phyloP scores from a whole-genome alignment of 352 stramenopile species.

The Paralagenidium karlingii region DNA sequence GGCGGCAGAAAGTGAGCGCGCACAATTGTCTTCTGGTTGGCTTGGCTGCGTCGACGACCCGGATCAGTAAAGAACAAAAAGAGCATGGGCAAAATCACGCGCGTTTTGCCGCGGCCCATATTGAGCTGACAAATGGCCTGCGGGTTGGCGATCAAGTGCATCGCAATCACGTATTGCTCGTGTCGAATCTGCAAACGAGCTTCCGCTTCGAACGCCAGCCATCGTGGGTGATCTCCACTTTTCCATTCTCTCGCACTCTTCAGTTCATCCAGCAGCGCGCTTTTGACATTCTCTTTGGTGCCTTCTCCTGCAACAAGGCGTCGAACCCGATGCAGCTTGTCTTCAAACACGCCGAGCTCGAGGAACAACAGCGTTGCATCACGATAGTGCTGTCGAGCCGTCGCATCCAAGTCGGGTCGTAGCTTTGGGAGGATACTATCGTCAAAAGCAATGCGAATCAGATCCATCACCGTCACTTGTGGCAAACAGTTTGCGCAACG shows the following conservation, averaged over 20 bases:
- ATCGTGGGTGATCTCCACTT: conserved; percentile 41
- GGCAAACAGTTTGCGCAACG: conserved; percentile 10
- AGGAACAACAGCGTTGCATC: conserved; percentile 15
- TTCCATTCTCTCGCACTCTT: conserved; percentile 30
- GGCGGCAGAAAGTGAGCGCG: conserved; percentile 47
- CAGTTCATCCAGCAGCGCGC: no score
- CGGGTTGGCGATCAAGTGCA: conserved; percentile 54
- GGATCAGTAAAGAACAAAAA: conserved; percentile 47
- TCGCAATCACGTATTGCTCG: conserved; percentile 64
- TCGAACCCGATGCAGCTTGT: conserved; percentile 50
- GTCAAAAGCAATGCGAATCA: conserved; percentile 26
- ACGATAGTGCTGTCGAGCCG: conserved; percentile 9
- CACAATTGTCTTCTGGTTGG: no score
- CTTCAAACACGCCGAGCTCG: conserved; percentile 62
- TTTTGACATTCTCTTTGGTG: no score
- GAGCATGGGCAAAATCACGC: conserved; percentile 82
- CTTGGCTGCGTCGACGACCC: no score
- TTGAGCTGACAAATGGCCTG: conserved; percentile 74
- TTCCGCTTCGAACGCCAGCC: conserved; percentile 83
- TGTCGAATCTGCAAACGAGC: conserved; percentile 60
- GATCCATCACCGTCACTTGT: conserved; percentile 14
- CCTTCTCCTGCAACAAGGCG: no score
- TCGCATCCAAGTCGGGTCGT: conserved; percentile 9
- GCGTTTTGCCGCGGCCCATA: conserved; percentile 83
- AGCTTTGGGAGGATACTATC: conserved; percentile 15